Conservation (phyloP, 1,284 basidiomycete species). For the Mycena sp. region DNA sequence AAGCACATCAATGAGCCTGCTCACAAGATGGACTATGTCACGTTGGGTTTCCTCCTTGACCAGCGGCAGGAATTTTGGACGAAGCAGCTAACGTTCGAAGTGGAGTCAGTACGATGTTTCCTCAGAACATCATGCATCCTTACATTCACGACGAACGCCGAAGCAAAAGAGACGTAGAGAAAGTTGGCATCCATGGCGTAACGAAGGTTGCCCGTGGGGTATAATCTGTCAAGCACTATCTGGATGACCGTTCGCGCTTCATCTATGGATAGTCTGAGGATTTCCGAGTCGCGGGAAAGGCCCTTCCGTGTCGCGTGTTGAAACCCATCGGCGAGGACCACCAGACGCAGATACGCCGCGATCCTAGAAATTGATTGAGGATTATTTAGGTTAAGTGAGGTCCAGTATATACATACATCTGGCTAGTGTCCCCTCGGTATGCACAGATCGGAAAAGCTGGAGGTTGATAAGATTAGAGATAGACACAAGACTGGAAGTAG, state of each 20-base stretch:
- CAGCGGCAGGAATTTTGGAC: slow-evolving; percentile 55
- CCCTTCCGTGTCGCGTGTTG: slow-evolving; percentile 53
- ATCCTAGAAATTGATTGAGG: slow-evolving; percentile 45
- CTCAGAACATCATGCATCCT: neutral
- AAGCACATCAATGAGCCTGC: slow-evolving; percentile 54
- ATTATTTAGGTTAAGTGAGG: neutral
- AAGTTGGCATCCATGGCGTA: slow-evolving; percentile 64
- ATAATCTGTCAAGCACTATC: slow-evolving; percentile 56
- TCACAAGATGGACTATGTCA: slow-evolving; percentile 55
- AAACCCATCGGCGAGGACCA: slow-evolving; percentile 62
- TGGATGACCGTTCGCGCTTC: slow-evolving; percentile 59
- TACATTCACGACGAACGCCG: slow-evolving; percentile 67
- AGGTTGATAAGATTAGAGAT: slow-evolving; percentile 7
- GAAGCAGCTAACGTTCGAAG: slow-evolving; percentile 51
- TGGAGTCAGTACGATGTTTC: too few relatives aligned
- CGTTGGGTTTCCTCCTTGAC: slow-evolving; percentile 49
- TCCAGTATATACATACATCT: slow-evolving; percentile 47
- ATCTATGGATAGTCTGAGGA: slow-evolving; percentile 55
- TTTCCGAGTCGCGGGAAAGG: slow-evolving; percentile 50
- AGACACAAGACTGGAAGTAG: neutral
- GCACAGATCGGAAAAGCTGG: slow-evolving; percentile 53
- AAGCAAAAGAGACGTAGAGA: slow-evolving; percentile 66
- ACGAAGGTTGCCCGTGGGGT: slow-evolving; percentile 56
- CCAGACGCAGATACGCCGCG: slow-evolving; percentile 59
- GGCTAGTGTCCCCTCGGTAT: slow-evolving; percentile 57